Evolutionary conservation across 805 yeast species (phyloP), one percentile per base, ranked within the genome.

Genomic region (Sugiyamaella lignohabitans): DNA sequence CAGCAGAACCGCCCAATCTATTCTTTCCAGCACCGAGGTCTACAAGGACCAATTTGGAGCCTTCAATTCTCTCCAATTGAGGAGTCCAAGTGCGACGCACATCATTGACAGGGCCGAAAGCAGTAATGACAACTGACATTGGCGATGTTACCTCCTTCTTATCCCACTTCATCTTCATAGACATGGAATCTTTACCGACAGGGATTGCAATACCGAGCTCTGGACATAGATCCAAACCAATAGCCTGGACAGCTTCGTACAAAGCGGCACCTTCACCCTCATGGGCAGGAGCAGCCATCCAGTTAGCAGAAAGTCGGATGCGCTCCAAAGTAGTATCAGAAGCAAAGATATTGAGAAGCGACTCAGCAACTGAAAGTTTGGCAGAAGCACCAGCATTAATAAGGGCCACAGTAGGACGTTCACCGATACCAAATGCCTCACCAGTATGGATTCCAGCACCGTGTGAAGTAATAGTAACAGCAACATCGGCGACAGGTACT

Each of bases 171-270:
- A 93, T 93, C 71, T 88, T 87, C 98, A 93, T 91, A 19, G 98
- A 88, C 96, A 93, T 88, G 30, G 97, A 88, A 67, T 93, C 99
- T 70, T 93, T 93, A 56, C 99, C 99, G 32, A 93, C 99, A 11
- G 99, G 99, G 49, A 93, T 87, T 18, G 94, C 75, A 52, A 93
- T 70, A 38, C 95, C 97, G 55, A 93, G 75, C 50, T 78, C 91
- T 19, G 98, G 97, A 69, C 98, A 93, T 59, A 94, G 74, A 54
- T 87, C 97, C 61, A 89, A 63, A 56, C 97, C 96, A 59, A 93
- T 80, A 3, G 98, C 98, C 68, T 88, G 89, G 40, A 93, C 98
- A 40, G 97, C 98, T 67, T 88, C 96, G 63, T 91, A 93, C 52
- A 93, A 73, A 53, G 87, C 89, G 44, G 94, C 76, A 51, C 98